Conservation (phyloP, 805 yeast species). For the Starmerella davenportii region DNA sequence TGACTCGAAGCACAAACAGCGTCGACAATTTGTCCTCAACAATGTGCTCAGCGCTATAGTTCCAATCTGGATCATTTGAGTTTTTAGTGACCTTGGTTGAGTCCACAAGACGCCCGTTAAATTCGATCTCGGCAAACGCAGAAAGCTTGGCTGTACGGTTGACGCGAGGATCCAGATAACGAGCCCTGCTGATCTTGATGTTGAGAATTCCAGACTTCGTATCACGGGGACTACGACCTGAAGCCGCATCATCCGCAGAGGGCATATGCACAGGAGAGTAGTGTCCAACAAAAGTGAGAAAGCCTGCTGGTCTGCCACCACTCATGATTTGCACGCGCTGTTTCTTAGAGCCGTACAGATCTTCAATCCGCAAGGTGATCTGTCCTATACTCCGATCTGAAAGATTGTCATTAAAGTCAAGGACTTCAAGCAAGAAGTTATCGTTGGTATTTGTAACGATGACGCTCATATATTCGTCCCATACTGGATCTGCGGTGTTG, state of each 20-base stretch:
- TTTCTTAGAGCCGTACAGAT: conserved; percentile 33
- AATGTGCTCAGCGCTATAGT: conserved; percentile 43
- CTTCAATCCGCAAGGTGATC: conserved; percentile 53
- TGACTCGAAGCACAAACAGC: conserved; percentile 48
- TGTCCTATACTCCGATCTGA: conserved; percentile 68
- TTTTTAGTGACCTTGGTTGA: conserved; percentile 43
- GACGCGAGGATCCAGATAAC: conserved; percentile 29
- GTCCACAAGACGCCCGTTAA: conserved; percentile 42
- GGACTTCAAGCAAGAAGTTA: conserved; percentile 53
- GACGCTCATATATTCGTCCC: conserved; percentile 64
- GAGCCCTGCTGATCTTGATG: conserved; percentile 46
- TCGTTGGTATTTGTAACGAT: conserved; percentile 62
- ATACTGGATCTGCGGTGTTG: conserved; percentile 55
- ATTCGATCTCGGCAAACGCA: conserved; percentile 51
- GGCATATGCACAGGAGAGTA: conserved; percentile 54
- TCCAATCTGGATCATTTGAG: conserved; percentile 51
- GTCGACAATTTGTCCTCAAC: conserved; percentile 54
- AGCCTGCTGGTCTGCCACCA: conserved; percentile 73
- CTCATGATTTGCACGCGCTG: conserved; percentile 41
- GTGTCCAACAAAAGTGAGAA: conserved; percentile 47
- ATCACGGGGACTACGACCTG: conserved; percentile 60
- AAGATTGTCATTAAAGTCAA: conserved; percentile 62
- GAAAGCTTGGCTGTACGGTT: conserved; percentile 35
- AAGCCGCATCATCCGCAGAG: conserved; percentile 22
- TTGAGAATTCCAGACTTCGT: conserved; percentile 81